Percentiles rank a stretch among this genome's conserved stretches.
These are phyloP conservation scores for Dillenia suffruticosa DNA, from an alignment of 164 flowering plant species.

Conservation along the genomic window DNA sequence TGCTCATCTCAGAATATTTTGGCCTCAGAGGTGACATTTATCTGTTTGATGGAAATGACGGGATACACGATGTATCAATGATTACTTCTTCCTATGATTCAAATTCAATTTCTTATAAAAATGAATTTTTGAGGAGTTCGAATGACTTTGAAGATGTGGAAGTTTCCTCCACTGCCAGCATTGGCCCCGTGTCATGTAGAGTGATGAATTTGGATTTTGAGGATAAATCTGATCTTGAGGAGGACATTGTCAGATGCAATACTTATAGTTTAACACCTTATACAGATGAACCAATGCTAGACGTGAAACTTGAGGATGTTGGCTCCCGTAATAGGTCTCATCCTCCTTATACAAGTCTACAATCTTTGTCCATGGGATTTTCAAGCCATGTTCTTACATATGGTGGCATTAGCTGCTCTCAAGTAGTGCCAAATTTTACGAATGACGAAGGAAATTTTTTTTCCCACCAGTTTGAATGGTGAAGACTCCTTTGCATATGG, in stretches of 20 bases:
- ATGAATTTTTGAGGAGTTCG: slow-evolving; percentile 4
- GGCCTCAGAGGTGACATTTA: slow-evolving; percentile 8
- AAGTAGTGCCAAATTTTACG: slow-evolving; percentile 1
- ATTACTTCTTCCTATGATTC: slow-evolving; percentile 13
- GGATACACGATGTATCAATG: slow-evolving; percentile 3
- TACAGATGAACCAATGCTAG: slow-evolving; percentile 1
- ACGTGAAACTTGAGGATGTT: slow-evolving; percentile 3
- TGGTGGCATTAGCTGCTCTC: neutral
- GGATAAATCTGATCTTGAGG: slow-evolving; percentile 20
- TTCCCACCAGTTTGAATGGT: neutral
- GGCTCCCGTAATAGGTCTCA: slow-evolving; percentile 4
- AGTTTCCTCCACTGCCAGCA: slow-evolving; percentile 19
- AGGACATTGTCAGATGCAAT: slow-evolving; percentile 13
- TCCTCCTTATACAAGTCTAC: slow-evolving; percentile 1
- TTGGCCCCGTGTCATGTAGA: slow-evolving; percentile 24
- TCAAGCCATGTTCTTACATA: neutral
- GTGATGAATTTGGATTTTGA: slow-evolving; percentile 23
- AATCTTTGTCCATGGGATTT: neutral
- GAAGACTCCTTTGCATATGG: slow-evolving; percentile 2
- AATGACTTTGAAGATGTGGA: slow-evolving; percentile 25
- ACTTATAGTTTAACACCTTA: neutral
- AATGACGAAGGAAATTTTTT: slow-evolving; percentile 2
- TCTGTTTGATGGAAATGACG: slow-evolving; percentile 13
- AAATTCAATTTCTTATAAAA: slow-evolving; percentile 9
- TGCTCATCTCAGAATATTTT: slow-evolving; percentile 17